Conservation (phyloP, 768 basidiomycete species). For the Phanerochaete carnosa region DNA sequence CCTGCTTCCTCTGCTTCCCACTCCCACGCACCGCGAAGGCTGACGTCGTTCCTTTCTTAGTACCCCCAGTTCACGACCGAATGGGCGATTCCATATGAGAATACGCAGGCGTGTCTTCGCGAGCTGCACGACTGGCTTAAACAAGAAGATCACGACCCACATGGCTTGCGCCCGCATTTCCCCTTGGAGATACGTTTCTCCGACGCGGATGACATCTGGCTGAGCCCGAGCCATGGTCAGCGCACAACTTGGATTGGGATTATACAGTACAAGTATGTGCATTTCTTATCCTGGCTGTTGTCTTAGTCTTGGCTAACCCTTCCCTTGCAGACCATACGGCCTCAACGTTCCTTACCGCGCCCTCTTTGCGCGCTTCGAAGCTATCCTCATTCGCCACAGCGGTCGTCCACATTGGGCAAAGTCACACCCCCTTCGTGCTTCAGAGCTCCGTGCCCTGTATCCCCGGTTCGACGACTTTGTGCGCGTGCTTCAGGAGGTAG, state of each 20-base stretch:
- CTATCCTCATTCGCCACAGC: conserved; percentile 60
- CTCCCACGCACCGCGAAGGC: background rate
- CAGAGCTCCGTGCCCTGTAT: conserved; percentile 64
- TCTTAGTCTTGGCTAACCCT: background rate
- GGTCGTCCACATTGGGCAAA: conserved; percentile 98
- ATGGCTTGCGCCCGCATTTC: conserved; percentile 86
- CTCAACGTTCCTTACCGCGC: conserved; percentile 76
- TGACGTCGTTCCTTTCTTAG: conserved; percentile 35
- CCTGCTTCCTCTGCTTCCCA: background rate
- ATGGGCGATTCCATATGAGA: conserved; percentile 82
- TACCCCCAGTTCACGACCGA: conserved; percentile 94
- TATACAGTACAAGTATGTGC: conserved; percentile 87
- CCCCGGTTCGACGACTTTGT: conserved; percentile 80
- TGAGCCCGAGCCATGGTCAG: conserved; percentile 81
- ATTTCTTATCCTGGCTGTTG: conserved; percentile 3
- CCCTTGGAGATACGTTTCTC: conserved; percentile 92
- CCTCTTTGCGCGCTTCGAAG: conserved; percentile 75
- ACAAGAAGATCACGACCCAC: conserved; percentile 57
- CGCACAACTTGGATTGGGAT: conserved; percentile 94
- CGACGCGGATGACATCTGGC: conserved; percentile 87
- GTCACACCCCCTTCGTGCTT: conserved; percentile 70
- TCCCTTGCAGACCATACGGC: conserved; percentile 69
- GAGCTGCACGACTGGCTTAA: conserved; percentile 74
- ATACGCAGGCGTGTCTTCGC: conserved; percentile 62
- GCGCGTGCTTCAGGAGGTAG: conserved; percentile 60